These are phyloP conservation scores for Jamesozyma rosinii DNA, from an alignment of 805 yeast species.

Conservation along the genomic window DNA sequence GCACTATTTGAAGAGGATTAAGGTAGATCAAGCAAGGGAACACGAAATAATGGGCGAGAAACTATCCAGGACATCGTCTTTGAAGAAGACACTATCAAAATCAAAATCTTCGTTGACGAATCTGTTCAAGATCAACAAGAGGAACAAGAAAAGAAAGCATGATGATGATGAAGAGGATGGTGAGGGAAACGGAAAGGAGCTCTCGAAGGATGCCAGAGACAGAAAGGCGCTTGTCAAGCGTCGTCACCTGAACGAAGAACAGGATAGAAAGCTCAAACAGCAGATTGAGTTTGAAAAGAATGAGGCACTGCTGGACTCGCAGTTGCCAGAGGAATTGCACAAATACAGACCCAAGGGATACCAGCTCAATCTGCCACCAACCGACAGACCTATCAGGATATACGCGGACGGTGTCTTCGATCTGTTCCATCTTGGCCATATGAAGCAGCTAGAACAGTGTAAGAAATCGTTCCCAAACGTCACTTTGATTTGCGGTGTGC, in stretches of 20 bases:
- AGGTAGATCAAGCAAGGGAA: too few relatives aligned
- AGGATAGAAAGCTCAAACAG: slow-evolving; percentile 6
- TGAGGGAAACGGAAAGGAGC: slow-evolving; percentile 1
- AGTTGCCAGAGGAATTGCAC: slow-evolving; percentile 58
- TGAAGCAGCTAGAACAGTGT: slow-evolving; percentile 96
- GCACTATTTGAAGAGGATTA: too few relatives aligned
- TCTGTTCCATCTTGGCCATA: slow-evolving; percentile 91
- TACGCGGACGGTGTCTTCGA: slow-evolving; percentile 99
- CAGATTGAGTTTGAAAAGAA: slow-evolving; percentile 27
- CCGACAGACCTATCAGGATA: slow-evolving; percentile 78
- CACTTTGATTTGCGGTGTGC: slow-evolving; percentile 80
- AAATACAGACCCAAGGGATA: slow-evolving; percentile 75
- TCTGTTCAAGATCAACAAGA: slow-evolving; percentile 25
- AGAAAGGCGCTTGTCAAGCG: slow-evolving; percentile 6
- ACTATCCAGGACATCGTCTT: slow-evolving; percentile 14
- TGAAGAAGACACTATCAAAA: slow-evolving; percentile 23
- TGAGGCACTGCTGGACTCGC: slow-evolving; percentile 55
- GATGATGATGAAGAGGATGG: slow-evolving; percentile 20
- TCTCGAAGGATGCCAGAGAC: too few relatives aligned
- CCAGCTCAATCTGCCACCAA: slow-evolving; percentile 72
- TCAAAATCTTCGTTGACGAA: slow-evolving; percentile 28
- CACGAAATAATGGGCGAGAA: slow-evolving; percentile 6
- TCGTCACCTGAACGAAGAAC: slow-evolving; percentile 17
- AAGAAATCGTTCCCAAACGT: slow-evolving; percentile 84
- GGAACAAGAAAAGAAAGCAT: slow-evolving; percentile 15